Conservation (phyloP, 2,329 filamentous ascomycete species). For the Aspergillus pseudoterreus region DNA sequence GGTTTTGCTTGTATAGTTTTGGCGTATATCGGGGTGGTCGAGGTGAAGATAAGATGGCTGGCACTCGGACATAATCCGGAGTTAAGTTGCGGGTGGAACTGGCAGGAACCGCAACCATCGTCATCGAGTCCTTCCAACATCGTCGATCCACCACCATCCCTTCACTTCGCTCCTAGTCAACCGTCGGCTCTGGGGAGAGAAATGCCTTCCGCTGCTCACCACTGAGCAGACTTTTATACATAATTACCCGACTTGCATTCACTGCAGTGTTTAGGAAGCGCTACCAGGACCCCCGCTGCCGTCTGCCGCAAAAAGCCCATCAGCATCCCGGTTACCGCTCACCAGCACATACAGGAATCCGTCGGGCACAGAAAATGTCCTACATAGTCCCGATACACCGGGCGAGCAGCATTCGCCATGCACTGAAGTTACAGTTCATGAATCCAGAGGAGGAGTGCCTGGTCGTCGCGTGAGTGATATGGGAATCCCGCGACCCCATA, state of each 20-base stretch:
- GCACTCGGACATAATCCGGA: constrained; percentile 11
- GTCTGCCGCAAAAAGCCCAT: constrained; percentile 1
- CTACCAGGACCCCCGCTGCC: neutral
- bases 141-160: neutral
- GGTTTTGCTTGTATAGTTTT: too few relatives aligned
- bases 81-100: constrained; percentile 5
- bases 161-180: neutral
- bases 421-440: constrained; percentile 74
- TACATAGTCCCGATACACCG: constrained; percentile 92
- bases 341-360: neutral
- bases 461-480: constrained; percentile 71
- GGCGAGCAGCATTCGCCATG: constrained; percentile 87
- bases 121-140: constrained; percentile 5
- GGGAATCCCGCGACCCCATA: neutral
- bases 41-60: neutral
- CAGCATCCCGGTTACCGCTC: neutral
- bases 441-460: constrained; percentile 73
- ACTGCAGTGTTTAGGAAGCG: neutral
- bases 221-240: neutral
- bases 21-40: too few relatives aligned
- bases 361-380: constrained; percentile 62
- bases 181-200: neutral
- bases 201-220: neutral
- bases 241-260: neutral
- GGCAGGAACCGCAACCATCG: constrained; percentile 8